A percentile compares a stretch with the other conserved stretches of the same genome.
These are phyloP conservation scores for Flaveria ramosissima DNA, from an alignment of 129 eudicot genomes.

Conservation along the genomic window DNA sequence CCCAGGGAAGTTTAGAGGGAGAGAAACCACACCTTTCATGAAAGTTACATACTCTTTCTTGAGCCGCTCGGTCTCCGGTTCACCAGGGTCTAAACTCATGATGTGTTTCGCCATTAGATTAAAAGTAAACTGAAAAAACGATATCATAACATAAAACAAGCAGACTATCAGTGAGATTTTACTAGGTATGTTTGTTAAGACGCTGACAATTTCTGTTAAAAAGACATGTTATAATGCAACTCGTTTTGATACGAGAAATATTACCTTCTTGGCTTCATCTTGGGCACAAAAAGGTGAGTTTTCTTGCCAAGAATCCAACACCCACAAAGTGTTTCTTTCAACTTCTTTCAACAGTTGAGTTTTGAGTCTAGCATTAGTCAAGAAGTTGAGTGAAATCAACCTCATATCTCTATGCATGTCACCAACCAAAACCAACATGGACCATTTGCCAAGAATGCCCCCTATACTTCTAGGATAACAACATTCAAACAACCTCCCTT, in stretches of 20 bases:
- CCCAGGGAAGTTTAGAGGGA: slow-evolving; percentile 92
- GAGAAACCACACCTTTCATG: slow-evolving; percentile 97
- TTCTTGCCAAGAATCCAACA: slow-evolving; percentile 66
- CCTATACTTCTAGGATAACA: slow-evolving; percentile 96
- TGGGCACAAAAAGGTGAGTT: slow-evolving; percentile 75
- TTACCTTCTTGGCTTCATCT: slow-evolving; percentile 90
- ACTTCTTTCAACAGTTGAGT: slow-evolving; percentile 74
- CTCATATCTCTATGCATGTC: slow-evolving; percentile 99
- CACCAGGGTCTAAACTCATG: slow-evolving; percentile 97
- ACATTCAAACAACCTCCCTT: slow-evolving; percentile 90
- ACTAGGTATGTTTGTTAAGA: not conserved
- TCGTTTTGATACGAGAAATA: too few species aligned
- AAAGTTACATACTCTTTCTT: slow-evolving; percentile 90
- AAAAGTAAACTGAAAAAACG: slow-evolving; percentile 72
- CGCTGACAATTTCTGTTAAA: too few species aligned
- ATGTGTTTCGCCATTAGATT: slow-evolving; percentile 96
- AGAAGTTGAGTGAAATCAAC: slow-evolving; percentile 83
- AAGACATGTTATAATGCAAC: too few species aligned
- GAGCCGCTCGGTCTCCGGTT: slow-evolving; percentile 73
- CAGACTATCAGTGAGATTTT: not conserved
- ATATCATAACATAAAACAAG: not conserved
- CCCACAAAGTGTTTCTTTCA: slow-evolving; percentile 75
- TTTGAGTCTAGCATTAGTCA: slow-evolving; percentile 83
- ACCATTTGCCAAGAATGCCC: slow-evolving; percentile 97
- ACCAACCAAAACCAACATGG: slow-evolving; percentile 92